Percentiles rank a stretch among this genome's conserved stretches.
Conservation (phyloP, 495 filamentous ascomycete genomes). For the Hyaloscypha hepaticicola region DNA sequence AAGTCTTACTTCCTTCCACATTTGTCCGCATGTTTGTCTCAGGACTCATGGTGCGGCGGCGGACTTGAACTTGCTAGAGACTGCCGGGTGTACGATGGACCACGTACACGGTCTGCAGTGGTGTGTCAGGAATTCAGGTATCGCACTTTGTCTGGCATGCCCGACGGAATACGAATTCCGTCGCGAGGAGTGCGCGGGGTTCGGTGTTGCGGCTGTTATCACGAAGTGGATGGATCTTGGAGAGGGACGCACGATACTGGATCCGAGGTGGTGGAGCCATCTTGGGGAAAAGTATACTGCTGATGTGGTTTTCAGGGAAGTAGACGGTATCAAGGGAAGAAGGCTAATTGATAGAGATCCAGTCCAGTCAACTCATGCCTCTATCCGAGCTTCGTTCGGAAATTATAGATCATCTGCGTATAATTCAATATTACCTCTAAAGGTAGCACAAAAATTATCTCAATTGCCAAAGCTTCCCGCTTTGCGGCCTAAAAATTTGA, state of each 20-base stretch:
- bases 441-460: too few relatives aligned
- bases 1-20: not conserved
- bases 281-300: not conserved
- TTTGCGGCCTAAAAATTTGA: too few relatives aligned
- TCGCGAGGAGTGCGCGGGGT: conserved; percentile 9
- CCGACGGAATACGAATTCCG: conserved; percentile 11
- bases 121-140: conserved; percentile 12
- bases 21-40: conserved; percentile 18
- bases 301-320: not conserved
- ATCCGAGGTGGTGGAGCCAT: conserved; percentile 18
- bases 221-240: conserved; percentile 20
- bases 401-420: too few relatives aligned
- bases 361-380: too few relatives aligned
- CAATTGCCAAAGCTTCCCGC: too few relatives aligned
- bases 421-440: too few relatives aligned
- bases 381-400: too few relatives aligned
- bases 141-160: conserved; percentile 8
- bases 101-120: conserved; percentile 8
- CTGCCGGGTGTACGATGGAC: not conserved
- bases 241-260: conserved; percentile 11
- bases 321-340: not conserved
- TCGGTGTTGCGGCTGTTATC: conserved; percentile 11
- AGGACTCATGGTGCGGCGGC: not conserved
- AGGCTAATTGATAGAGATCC: too few relatives aligned
- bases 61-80: not conserved